Evolutionary conservation across 164 flowering plant genomes (phyloP).

Genomic region (Dillenia suffruticosa): DNA sequence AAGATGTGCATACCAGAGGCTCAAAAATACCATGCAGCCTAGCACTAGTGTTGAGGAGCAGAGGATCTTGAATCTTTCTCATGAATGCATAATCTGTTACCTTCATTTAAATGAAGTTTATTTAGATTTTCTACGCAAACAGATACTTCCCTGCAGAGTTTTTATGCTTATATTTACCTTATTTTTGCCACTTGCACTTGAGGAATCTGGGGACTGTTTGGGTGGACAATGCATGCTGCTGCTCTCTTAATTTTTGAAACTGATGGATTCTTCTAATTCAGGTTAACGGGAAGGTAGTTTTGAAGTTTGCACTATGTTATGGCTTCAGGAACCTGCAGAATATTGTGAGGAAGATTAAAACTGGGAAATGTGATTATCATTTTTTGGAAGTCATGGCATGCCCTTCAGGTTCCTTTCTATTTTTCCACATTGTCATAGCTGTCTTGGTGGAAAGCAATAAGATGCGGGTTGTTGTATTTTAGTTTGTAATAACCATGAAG

Average conservation of each 20-base stretch:
- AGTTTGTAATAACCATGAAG: neutral
- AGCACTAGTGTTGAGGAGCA: no score
- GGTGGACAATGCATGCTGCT: no score
- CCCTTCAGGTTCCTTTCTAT: constrained; percentile 68
- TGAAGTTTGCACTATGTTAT: constrained; percentile 95
- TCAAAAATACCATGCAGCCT: no score
- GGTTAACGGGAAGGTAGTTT: constrained; percentile 69
- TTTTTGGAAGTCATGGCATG: constrained; percentile 98
- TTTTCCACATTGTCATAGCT: neutral
- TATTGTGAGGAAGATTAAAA: constrained; percentile 76
- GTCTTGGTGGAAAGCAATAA: neutral
- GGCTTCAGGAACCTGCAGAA: constrained; percentile 94
- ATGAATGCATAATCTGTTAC: no score
- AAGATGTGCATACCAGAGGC: no score
- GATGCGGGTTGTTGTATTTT: neutral
- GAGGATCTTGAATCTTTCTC: no score
- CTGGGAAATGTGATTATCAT: constrained; percentile 81
- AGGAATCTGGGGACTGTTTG: no score
- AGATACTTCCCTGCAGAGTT: no score
- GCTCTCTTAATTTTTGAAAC: neutral
- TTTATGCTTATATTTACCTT: no score
- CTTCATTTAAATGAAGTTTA: no score
- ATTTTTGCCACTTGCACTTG: no score
- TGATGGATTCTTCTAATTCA: constrained; percentile 22
- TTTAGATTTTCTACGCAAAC: no score